Percentiles rank a stretch among this genome's conserved stretches.
These are phyloP conservation scores for Sambucus nigra DNA, from an alignment of 129 eudicot species.

Conservation along the genomic window DNA sequence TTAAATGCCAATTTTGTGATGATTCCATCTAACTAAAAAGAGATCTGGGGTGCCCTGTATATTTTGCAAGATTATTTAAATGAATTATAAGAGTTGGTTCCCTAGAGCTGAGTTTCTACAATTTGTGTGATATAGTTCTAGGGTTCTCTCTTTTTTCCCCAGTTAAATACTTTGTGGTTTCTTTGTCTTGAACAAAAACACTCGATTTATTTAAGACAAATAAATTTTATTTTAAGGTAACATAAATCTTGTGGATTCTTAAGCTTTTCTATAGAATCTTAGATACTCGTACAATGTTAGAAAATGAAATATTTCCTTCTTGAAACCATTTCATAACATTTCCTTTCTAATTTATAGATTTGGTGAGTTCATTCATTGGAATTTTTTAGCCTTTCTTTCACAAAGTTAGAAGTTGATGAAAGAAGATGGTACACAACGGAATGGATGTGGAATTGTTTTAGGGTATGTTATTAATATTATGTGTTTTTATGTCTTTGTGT, in stretches of 20 bases:
- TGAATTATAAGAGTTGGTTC: not conserved
- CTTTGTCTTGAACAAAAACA: not conserved
- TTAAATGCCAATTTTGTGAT: too few relatives aligned
- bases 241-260: too few relatives aligned
- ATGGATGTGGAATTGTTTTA: conserved; percentile 92
- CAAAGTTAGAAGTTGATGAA: conserved; percentile 36
- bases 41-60: not conserved
- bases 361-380: too few relatives aligned
- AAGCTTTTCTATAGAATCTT: too few relatives aligned
- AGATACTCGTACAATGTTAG: too few relatives aligned
- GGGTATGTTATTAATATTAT: conserved; percentile 34
- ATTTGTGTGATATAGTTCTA: not conserved
- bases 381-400: too few relatives aligned
- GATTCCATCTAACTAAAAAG: not conserved
- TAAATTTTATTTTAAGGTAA: too few relatives aligned
- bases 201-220: not conserved
- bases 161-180: not conserved
- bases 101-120: not conserved
- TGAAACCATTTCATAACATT: too few relatives aligned
- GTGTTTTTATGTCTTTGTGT: not conserved
- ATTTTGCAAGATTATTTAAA: not conserved
- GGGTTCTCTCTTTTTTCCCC: not conserved
- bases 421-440: conserved; percentile 74
- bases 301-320: too few relatives aligned
- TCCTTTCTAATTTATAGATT: too few relatives aligned